Conservation (phyloP, 2,329 filamentous ascomycete genomes). For the Monilinia polystroma region DNA sequence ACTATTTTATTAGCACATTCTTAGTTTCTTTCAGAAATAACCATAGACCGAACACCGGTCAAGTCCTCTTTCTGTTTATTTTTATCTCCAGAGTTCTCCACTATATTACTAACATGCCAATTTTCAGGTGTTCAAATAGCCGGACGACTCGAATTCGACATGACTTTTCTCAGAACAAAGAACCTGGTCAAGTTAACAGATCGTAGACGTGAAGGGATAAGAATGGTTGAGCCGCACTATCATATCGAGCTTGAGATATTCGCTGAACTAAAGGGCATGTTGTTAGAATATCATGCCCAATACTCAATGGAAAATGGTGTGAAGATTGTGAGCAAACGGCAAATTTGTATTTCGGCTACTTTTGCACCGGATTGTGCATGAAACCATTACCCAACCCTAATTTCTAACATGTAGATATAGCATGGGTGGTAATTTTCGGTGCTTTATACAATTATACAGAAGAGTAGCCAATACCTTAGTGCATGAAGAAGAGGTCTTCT, state of each 20-base stretch:
- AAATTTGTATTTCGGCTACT: constrained; percentile 29
- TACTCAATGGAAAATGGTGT: constrained; percentile 19
- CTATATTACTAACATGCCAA: background rate
- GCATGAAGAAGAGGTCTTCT: no score
- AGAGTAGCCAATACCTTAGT: no score
- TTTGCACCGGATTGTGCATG: constrained; percentile 24
- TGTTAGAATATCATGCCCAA: constrained; percentile 27
- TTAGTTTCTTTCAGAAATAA: background rate
- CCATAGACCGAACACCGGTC: background rate
- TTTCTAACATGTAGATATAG: no score
- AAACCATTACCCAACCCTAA: background rate
- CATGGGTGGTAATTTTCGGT: no score
- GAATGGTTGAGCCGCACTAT: constrained; percentile 21
- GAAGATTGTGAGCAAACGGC: constrained; percentile 1
- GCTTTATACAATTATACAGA: no score
- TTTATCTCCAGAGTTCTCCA: background rate
- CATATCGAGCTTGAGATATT: constrained; percentile 27
- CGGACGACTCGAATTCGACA: constrained; percentile 26
- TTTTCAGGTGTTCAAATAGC: constrained; percentile 25
- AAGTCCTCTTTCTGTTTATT: background rate
- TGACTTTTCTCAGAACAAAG: constrained; percentile 27
- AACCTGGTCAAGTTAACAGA: constrained; percentile 5
- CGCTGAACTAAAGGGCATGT: constrained; percentile 26
- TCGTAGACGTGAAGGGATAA: background rate
- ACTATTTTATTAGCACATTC: background rate